Percentiles rank a stretch among this genome's conserved stretches.
phyloP scores from a whole-genome alignment of 352 stramenopile species.

The Pythium dissotocum region DNA sequence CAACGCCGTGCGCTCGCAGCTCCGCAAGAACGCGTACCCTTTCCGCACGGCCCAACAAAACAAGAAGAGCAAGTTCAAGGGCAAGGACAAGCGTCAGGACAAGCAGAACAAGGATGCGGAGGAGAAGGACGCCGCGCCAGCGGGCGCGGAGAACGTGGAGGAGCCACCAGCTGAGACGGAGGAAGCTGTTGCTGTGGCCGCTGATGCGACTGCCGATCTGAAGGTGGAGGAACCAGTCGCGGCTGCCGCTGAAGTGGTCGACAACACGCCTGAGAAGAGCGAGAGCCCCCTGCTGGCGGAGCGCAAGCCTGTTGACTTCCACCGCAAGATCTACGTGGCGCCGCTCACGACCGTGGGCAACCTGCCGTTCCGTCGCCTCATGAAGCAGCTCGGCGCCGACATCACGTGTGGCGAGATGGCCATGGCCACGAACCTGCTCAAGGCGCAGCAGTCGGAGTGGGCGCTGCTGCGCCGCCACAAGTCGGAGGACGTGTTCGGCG shows the following conservation, averaged over 20 bases:
- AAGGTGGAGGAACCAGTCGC: not conserved
- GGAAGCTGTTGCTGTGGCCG: not conserved
- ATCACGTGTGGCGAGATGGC: conserved; percentile 99
- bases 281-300: conserved; percentile 37
- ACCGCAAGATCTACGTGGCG: conserved; percentile 98
- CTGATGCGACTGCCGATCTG: not conserved
- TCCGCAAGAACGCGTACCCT: conserved; percentile 93
- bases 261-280: conserved; percentile 29
- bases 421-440: conserved; percentile 94
- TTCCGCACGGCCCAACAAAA: conserved; percentile 83
- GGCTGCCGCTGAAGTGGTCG: not conserved
- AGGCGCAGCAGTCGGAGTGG: conserved; percentile 96
- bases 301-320: conserved; percentile 95
- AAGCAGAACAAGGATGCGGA: conserved; percentile 29
- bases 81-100: conserved; percentile 38
- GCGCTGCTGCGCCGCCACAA: conserved; percentile 95
- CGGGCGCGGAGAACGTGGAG: conserved; percentile 3
- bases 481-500: conserved; percentile 97
- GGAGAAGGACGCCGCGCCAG: conserved; percentile 12
- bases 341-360: conserved; percentile 99
- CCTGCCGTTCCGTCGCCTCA: conserved; percentile 96
- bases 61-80: conserved; percentile 58
- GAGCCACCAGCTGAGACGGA: conserved; percentile 9
- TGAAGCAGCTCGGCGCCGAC: conserved; percentile 98
- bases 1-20: conserved; percentile 71